phyloP scores from a whole-genome alignment of 192 early-diverging fungal genomes.

The Umbelopsis sp. region DNA sequence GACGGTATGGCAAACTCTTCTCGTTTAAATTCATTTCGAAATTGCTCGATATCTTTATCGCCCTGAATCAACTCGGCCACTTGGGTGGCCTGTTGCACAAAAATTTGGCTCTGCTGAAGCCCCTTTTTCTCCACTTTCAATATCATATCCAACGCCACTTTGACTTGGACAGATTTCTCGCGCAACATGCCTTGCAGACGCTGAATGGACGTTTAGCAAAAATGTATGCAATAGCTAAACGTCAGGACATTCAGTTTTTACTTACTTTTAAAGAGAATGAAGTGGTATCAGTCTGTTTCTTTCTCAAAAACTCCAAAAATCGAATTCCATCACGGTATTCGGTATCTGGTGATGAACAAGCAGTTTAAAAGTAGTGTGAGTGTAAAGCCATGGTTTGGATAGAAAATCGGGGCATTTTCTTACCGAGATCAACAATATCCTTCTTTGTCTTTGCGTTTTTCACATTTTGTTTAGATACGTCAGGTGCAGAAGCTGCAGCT shows the following conservation, averaged over 20 bases:
- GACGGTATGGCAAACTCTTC: slow-evolving; percentile 12
- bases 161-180: slow-evolving; percentile 12
- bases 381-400: neutral
- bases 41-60: slow-evolving; percentile 28
- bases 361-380: neutral
- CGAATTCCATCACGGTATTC: slow-evolving; percentile 37
- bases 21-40: slow-evolving; percentile 26
- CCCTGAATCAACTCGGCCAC: slow-evolving; percentile 11
- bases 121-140: slow-evolving; percentile 6
- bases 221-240: neutral
- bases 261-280: slow-evolving; percentile 16
- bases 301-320: slow-evolving; percentile 27
- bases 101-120: slow-evolving; percentile 6
- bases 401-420: neutral
- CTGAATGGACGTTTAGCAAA: neutral
- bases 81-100: slow-evolving; percentile 15
- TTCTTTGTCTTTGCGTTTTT: slow-evolving; percentile 44
- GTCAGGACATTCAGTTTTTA: neutral
- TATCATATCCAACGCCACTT: slow-evolving; percentile 11
- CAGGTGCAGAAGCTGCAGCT: slow-evolving; percentile 17
- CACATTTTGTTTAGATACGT: slow-evolving; percentile 35
- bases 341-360: slow-evolving; percentile 11
- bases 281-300: slow-evolving; percentile 20
- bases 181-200: neutral
- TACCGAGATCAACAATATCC: slow-evolving; percentile 41